Base-by-base conservation (phyloP, 139 green algal genomes). In the Chlamydomonas applanata region DNA sequence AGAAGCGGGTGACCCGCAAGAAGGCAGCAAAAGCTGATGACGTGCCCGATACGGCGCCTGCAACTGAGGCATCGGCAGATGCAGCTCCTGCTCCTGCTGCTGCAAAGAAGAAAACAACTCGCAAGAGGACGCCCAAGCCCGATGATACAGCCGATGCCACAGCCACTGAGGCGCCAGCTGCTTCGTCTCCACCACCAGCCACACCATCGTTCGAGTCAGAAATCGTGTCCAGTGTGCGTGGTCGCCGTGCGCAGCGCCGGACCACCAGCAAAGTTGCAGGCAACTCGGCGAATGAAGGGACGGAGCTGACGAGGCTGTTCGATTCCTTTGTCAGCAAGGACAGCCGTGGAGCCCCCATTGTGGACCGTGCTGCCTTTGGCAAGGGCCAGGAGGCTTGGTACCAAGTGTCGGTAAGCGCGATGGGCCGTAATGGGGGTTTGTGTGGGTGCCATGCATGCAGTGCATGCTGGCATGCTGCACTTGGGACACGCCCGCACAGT, bases 381-480 rank as follows among this genome's bases (percentile, higher is more conserved):
- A 34, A 66, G 17, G 59, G 59, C n/a, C 24, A 66, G n/a, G 17
- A 22, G n/a, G 9, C 29, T 16, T 66, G 59, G 59, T 66, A 66
- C 30, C n/a, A 30, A 34, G n/a, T 66, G 34, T 29, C n/a, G 59
- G 59, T 66, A 25, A 66, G 59, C 30, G 59, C 29, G 59, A 25
- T 33, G 20, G 7, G 53, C 24, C 13, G 53, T 25, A 19, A 56
- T 14, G 14, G 14, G 14, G 46, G 46, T 56, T 56, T 56, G 46
- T 17, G 17, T 56, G 17, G 46, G 14, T 56, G 20, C 4, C 53
- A 62, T 33, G 53, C 9, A 19, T 62, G 53, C 4, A 14, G 7
- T 29, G 54, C 54, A 62, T 62, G 54, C 54, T 62, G 54, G 4
- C 54, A 62, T 62, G 54, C n/a, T n/a, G n/a, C n/a, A n/a, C n/a